A percentile compares a stretch with the other conserved stretches of the same genome.
Evolutionary conservation across 2,329 filamentous ascomycete species (phyloP).

Genomic region (Colletotrichum eleusines): DNA sequence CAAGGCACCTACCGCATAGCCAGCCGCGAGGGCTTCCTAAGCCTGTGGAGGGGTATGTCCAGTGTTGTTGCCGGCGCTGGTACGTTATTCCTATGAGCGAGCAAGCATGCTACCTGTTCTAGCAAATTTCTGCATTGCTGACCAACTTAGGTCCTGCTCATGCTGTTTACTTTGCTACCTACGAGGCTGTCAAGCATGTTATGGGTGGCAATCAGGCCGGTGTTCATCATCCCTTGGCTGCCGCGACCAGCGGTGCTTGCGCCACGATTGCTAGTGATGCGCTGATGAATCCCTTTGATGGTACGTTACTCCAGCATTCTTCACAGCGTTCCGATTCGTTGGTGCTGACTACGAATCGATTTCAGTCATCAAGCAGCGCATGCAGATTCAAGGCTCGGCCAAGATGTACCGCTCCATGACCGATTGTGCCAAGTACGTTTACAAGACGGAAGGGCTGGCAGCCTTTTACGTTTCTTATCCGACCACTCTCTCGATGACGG

Average conservation of each 20-base stretch:
- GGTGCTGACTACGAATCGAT: constrained; percentile 2
- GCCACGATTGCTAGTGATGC: constrained; percentile 98
- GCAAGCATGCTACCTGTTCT: neutral
- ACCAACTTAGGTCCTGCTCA: constrained; percentile 84
- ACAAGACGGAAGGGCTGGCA: constrained; percentile 85
- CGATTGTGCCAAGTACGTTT: constrained; percentile 90
- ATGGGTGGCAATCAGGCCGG: constrained; percentile 92
- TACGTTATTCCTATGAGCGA: constrained; percentile 56
- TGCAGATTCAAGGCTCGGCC: constrained; percentile 97
- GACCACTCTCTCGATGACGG: constrained; percentile 97
- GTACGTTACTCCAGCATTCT: constrained; percentile 61
- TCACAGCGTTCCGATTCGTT: neutral
- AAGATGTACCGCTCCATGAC: constrained; percentile 85
- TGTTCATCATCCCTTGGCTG: constrained; percentile 91
- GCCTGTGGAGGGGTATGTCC: constrained; percentile 95
- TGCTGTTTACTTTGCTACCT: constrained; percentile 98
- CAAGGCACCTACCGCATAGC: constrained; percentile 95
- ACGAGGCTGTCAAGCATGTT: constrained; percentile 95
- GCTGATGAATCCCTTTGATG: constrained; percentile 99
- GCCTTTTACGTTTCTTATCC: constrained; percentile 99
- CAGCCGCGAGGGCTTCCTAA: constrained; percentile 87
- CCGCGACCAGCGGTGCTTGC: constrained; percentile 91
- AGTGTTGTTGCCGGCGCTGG: constrained; percentile 96
- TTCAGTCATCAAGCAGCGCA: constrained; percentile 97
- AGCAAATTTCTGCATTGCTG: neutral